Base-by-base conservation (phyloP, 768 basidiomycete species). In the Lentinus tigrinus region DNA sequence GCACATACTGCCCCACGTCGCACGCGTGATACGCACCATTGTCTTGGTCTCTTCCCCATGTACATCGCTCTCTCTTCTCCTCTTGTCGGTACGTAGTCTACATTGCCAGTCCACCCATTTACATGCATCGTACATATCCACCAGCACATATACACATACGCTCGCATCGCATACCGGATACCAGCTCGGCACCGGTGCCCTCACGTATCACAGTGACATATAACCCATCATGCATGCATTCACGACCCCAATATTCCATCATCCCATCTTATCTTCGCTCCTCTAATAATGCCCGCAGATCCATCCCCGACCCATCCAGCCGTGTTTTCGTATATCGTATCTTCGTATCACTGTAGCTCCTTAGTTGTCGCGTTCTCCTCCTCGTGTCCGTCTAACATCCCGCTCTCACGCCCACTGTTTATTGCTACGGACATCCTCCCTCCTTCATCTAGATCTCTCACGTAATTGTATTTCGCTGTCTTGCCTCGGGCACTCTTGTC, bases 261-360 rank as follows among this genome's bases (percentile, higher is more conserved):
- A 44, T 46, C 17, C 46, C 39, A 21, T 17, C 10, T 11, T 8
- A 24, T 46, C 55, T 37, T 50, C 39, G 43, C 56, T 36, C 42
- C 43, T 47, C 44, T 52, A 27, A 28, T 47, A 52, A 38, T 27
- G 52, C 26, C 55, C 37, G 37, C 24, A n/a, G n/a, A n/a, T n/a
- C n/a, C n/a, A n/a, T n/a, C n/a, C n/a, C n/a, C n/a, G n/a, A n/a
- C n/a, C n/a, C n/a, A n/a, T n/a, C n/a, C n/a, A n/a, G n/a, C n/a
- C n/a, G n/a, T n/a, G n/a, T n/a, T n/a, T n/a, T n/a, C n/a, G n/a
- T n/a, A n/a, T n/a, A n/a, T 42, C 40, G 8, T 13, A 3, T 16
- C 23, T 38, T 46, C 34, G 50, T 46, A 60, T 52, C 58, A 60
- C 54, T 60, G 54, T 60, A 60, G 59, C 59, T 60, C 48, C 27